These are phyloP conservation scores for Claviceps digitariae DNA, from an alignment of 2,329 filamentous ascomycete genomes.

Conservation along the genomic window DNA sequence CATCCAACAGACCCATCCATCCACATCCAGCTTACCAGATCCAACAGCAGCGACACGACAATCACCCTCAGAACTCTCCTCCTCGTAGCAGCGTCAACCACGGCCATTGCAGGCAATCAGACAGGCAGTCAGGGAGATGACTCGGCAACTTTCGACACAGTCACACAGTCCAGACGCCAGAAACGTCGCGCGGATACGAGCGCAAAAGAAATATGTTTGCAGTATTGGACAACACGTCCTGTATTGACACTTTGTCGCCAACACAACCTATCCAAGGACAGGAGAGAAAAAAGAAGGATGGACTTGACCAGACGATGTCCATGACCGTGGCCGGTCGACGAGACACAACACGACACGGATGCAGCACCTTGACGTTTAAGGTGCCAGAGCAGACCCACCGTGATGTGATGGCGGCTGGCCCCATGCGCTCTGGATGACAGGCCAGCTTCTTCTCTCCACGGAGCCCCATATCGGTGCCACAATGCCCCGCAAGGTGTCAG, in stretches of 20 bases:
- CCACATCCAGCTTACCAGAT: slow-evolving; percentile 47
- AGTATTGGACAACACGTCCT: not conserved
- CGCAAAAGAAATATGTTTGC: not conserved
- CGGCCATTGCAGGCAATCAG: slow-evolving; percentile 21
- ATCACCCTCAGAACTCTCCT: slow-evolving; percentile 79
- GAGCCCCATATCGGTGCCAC: too few relatives aligned
- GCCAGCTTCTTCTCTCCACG: too few relatives aligned
- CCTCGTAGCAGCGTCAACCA: slow-evolving; percentile 42
- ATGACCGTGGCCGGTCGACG: too few relatives aligned
- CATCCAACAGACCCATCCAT: not conserved
- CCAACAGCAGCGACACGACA: slow-evolving; percentile 77
- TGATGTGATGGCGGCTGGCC: too few relatives aligned
- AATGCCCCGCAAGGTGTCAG: too few relatives aligned
- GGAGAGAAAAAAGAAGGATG: not conserved
- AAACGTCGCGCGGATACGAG: not conserved
- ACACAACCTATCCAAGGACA: not conserved
- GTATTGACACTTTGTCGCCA: too few relatives aligned
- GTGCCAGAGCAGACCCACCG: too few relatives aligned
- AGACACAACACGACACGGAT: too few relatives aligned
- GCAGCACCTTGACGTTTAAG: too few relatives aligned
- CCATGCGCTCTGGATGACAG: too few relatives aligned
- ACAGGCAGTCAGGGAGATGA: not conserved
- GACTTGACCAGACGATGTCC: too few relatives aligned
- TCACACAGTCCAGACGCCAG: too few relatives aligned
- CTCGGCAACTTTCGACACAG: not conserved